phyloP scores from a whole-genome alignment of 1,284 basidiomycete species.

The Trichosporon ovoides region DNA sequence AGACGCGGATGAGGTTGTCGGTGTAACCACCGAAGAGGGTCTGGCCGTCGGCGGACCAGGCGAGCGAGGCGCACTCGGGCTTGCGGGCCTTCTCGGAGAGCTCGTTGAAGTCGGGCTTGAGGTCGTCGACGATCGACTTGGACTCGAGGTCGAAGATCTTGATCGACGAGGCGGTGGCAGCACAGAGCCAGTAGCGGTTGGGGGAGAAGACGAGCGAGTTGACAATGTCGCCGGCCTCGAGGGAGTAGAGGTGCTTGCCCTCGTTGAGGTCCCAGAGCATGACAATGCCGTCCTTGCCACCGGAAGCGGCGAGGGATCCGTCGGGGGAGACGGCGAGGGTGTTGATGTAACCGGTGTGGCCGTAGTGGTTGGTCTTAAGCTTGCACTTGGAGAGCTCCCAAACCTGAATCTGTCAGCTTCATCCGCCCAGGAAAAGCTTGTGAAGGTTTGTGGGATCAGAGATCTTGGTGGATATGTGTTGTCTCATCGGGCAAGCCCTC shows the following conservation, averaged over 20 bases:
- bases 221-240: conserved; percentile 97
- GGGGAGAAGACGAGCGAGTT: conserved; percentile 99
- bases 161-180: conserved; percentile 94
- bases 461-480: conserved; percentile 67
- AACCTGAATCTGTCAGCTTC: conserved; percentile 59
- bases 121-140: conserved; percentile 99
- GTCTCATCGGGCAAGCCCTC: conserved; percentile 68
- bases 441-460: conserved; percentile 53
- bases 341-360: conserved; percentile 99
- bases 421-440: conserved; percentile 10
- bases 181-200: conserved; percentile 99
- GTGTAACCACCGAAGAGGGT: conserved; percentile 94
- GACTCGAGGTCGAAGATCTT: conserved; percentile 99
- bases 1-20: conserved; percentile 85
- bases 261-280: conserved; percentile 99
- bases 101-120: conserved; percentile 74
- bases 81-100: conserved; percentile 72
- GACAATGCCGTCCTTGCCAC: conserved; percentile 98
- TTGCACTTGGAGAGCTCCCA: conserved; percentile 99
- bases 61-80: conserved; percentile 94
- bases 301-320: conserved; percentile 97
- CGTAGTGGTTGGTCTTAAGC: conserved; percentile 99
- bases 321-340: conserved; percentile 98
- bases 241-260: conserved; percentile 99
- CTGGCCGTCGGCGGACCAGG: conserved; percentile 98